Conservation (phyloP, 2,329 filamentous ascomycete genomes). For the Penicillium sp. region DNA sequence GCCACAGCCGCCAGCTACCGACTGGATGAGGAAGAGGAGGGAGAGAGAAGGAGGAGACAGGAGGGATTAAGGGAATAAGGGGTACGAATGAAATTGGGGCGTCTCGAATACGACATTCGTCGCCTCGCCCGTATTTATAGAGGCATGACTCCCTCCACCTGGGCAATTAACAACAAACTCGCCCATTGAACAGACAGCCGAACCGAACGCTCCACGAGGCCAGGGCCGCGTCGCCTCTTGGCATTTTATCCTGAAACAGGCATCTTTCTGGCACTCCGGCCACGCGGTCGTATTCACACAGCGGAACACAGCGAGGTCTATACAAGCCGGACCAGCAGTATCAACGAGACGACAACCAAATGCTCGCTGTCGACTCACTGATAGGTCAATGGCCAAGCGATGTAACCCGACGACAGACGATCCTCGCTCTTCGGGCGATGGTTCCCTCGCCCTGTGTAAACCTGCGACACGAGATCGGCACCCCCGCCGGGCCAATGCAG, state of each 20-base stretch:
- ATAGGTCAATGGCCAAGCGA: background rate
- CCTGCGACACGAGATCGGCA: slow-evolving; percentile 1
- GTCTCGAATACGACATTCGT: no score
- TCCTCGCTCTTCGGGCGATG: background rate
- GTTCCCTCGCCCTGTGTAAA: background rate
- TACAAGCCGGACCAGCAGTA: no score
- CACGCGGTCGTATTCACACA: slow-evolving; percentile 1
- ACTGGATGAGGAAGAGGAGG: no score
- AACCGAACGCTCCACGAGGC: background rate
- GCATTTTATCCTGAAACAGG: background rate
- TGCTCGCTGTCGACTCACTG: background rate
- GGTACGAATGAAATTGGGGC: no score
- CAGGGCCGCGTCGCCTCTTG: background rate
- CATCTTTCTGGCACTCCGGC: background rate
- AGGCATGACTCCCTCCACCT: no score
- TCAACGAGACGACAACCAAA: no score
- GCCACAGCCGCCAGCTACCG: background rate
- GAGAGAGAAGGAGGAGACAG: no score
- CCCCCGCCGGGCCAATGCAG: background rate
- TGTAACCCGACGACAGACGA: background rate
- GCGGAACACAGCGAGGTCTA: no score
- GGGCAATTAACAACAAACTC: no score
- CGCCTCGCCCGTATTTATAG: background rate
- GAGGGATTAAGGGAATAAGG: no score
- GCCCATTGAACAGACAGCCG: no score